Conservation (phyloP, 441 rosid species). For the Eutrema salsugineum region DNA sequence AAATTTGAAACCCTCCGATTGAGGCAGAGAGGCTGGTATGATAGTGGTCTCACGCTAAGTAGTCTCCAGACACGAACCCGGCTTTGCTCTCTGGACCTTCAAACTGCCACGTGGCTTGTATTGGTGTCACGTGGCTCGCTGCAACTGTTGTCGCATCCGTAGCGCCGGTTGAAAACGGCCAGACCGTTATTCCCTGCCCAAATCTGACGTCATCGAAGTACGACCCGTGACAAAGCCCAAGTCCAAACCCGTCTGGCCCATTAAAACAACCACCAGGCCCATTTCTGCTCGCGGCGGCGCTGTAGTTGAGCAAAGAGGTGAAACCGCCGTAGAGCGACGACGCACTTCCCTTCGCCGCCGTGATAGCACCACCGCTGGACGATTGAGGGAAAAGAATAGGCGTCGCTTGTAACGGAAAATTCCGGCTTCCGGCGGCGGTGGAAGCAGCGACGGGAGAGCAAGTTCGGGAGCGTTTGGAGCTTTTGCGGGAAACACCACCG, state of each 20-base stretch:
- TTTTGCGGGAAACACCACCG: conserved; percentile 30
- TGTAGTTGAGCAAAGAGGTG: conserved; percentile 20
- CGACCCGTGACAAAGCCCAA: conserved; percentile 32
- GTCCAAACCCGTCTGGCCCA: conserved; percentile 21
- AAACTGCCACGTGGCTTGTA: conserved; percentile 21
- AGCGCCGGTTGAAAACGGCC: conserved; percentile 25
- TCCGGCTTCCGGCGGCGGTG: conserved; percentile 11
- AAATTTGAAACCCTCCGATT: background rate
- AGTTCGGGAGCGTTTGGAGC: conserved; percentile 26
- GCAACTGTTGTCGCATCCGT: conserved; percentile 4
- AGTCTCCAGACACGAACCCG: conserved; percentile 32
- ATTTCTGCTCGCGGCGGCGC: conserved; percentile 15
- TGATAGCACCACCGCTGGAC: background rate
- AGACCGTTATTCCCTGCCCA: conserved; percentile 29
- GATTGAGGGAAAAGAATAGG: conserved; percentile 30
- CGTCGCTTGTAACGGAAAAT: conserved; percentile 22
- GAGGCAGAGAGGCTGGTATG: background rate
- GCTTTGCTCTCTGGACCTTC: conserved; percentile 22
- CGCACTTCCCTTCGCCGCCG: conserved; percentile 5
- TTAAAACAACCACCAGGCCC: conserved; percentile 19
- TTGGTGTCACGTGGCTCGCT: conserved; percentile 20
- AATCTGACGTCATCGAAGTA: conserved; percentile 22
- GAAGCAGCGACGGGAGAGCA: conserved; percentile 4
- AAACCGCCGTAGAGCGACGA: conserved; percentile 27
- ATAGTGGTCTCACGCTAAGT: conserved; percentile 7